Base-by-base conservation (phyloP, 2,329 filamentous ascomycete genomes). In the Fusarium liriodendri region DNA sequence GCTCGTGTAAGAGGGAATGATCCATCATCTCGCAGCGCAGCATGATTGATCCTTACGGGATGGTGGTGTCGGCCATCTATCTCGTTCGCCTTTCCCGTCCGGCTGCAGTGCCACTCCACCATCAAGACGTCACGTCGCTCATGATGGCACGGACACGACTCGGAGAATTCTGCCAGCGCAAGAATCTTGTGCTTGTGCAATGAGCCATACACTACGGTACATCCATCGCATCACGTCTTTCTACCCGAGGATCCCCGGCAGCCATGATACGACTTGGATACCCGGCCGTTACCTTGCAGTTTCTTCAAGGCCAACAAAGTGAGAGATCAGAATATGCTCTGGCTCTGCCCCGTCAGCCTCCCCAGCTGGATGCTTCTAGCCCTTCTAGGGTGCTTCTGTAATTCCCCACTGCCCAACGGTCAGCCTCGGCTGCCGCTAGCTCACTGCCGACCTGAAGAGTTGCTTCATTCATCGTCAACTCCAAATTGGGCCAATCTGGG, bases 91-190 rank as follows among this genome's bases (percentile, higher is more conserved):
- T 52, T 37, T 66, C 61, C 45, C 32, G 27, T 33, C 42, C 61
- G 60, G 38, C 59, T 65, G 62, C 37, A 50, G 71, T 72, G 27
- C 27, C 42, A 69, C 65, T 59, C 62, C 62, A 65, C 54, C 45
- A 27, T 50, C 45, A 50, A 50, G 40, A 47, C 63, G 63, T 78
- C 33, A 68, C 54, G 63, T 77, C 33, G 59, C 62, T 75, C 69
- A 65, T 66, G 57, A 70, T 74, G 58, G 54, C 62, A 64, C 67
- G 67, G 40, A 55, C 67, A 76, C 66, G 61, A 70, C 59, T 78
- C 76, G 76, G 76, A 77, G 76, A 78, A 78, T 78, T 78, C 67
- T 78, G 69, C 62, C 66, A 75, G 65, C 62, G 70, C 65, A 68
- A 64, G 54, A 64, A 61, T 66, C 62, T 70, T 70, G 72, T 77